Conservation (phyloP, 2,329 filamentous ascomycete genomes). For the Raffaelea ambrosiae region DNA sequence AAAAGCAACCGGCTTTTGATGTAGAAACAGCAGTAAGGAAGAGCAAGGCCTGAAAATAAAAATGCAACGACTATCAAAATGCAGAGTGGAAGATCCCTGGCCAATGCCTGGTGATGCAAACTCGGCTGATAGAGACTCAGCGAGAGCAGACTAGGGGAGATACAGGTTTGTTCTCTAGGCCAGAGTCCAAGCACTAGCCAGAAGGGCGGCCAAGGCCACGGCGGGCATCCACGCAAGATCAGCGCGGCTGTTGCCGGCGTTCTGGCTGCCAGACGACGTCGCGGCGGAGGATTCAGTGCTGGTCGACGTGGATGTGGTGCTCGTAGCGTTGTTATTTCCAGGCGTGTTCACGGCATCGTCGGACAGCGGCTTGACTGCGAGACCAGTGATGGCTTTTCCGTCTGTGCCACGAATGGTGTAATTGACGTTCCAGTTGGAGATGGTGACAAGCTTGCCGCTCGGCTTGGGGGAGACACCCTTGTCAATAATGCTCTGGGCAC, state of each 20-base stretch:
- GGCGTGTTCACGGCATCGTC: slow-evolving; percentile 36
- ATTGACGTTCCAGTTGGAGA: slow-evolving; percentile 47
- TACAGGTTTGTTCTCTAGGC: not conserved
- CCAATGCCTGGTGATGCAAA: no score
- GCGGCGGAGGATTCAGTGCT: not conserved
- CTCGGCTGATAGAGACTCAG: not conserved
- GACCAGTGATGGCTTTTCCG: slow-evolving; percentile 46
- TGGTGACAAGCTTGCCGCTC: slow-evolving; percentile 53
- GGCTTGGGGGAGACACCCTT: slow-evolving; percentile 62
- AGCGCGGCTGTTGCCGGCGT: not conserved
- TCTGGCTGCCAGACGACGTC: not conserved
- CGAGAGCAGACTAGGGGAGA: not conserved
- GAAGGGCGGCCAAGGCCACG: not conserved
- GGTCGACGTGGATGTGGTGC: slow-evolving; percentile 11
- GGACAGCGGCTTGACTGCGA: slow-evolving; percentile 39
- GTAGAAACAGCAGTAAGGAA: no score
- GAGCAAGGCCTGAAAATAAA: no score
- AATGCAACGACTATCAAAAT: no score
- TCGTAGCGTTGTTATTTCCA: slow-evolving; percentile 28
- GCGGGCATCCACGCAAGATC: not conserved
- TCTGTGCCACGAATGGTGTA: slow-evolving; percentile 54
- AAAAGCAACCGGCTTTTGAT: no score
- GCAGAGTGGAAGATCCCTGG: no score
- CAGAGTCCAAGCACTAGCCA: not conserved
- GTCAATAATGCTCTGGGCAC: slow-evolving; percentile 63